Evolutionary conservation across 2,329 filamentous ascomycete genomes (phyloP).

Genomic region (Orbilia blumenaviensis): DNA sequence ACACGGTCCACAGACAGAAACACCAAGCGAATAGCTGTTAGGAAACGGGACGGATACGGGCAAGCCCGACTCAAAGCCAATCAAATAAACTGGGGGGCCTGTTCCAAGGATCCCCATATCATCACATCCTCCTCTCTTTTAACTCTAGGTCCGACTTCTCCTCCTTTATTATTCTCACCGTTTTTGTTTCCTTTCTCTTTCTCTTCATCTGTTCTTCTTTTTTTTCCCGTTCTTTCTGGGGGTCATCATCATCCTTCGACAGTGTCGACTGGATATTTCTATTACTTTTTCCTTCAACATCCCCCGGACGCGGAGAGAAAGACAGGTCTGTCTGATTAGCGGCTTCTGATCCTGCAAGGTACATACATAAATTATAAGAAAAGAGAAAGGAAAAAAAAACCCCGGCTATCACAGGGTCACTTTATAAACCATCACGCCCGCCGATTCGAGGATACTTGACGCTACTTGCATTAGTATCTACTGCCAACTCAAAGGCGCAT

Average conservation of each 20-base stretch:
- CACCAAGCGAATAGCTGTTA: constrained; percentile 48
- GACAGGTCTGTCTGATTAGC: constrained; percentile 23
- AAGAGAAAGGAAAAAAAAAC: too few relatives aligned
- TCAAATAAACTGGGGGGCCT: constrained; percentile 26
- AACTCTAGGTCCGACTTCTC: background rate
- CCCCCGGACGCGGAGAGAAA: constrained; percentile 10
- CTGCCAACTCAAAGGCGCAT: constrained; percentile 49
- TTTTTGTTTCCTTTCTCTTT: too few relatives aligned
- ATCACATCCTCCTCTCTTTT: constrained; percentile 24
- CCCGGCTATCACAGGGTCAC: constrained; percentile 16
- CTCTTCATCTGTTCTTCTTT: background rate
- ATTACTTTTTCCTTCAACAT: constrained; percentile 23
- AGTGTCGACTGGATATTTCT: constrained; percentile 27
- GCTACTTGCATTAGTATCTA: constrained; percentile 19
- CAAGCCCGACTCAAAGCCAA: constrained; percentile 32
- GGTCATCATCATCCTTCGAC: too few relatives aligned
- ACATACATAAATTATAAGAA: constrained; percentile 1
- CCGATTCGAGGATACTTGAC: constrained; percentile 35
- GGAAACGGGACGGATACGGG: constrained; percentile 47
- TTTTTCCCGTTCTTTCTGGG: too few relatives aligned
- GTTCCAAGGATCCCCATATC: constrained; percentile 16
- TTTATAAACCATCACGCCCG: constrained; percentile 16
- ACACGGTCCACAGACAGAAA: constrained; percentile 47
- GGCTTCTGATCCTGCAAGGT: constrained; percentile 46
- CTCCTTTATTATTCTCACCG: background rate